Conservation (phyloP, 2,329 filamentous ascomycete species). For the Aspergillus pseudoviridinutans region DNA sequence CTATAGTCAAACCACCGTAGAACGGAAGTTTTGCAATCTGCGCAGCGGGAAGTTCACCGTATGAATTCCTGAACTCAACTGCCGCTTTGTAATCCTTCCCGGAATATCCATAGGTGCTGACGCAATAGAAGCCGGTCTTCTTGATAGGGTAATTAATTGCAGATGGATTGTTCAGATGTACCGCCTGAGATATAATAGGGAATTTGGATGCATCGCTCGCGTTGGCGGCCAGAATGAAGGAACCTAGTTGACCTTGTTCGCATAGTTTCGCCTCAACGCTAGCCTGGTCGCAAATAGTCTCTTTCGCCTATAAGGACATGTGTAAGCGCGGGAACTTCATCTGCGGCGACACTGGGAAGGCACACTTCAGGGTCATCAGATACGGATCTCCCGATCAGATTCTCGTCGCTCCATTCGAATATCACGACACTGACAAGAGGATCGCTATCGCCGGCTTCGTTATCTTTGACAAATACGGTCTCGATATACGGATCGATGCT, state of each 20-base stretch:
- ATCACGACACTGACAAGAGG: constrained; percentile 79
- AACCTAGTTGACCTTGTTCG: constrained; percentile 70
- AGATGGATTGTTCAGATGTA: constrained; percentile 71
- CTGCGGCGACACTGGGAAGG: constrained; percentile 7
- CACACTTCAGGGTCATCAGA: constrained; percentile 54
- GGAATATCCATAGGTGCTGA: constrained; percentile 70
- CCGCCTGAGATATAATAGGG: constrained; percentile 71
- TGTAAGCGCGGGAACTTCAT: constrained; percentile 21
- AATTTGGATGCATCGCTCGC: constrained; percentile 67
- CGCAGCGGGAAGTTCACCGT: constrained; percentile 88
- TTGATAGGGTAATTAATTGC: constrained; percentile 77
- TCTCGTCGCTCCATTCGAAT: constrained; percentile 89
- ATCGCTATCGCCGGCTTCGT: constrained; percentile 59
- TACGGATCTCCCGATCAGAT: constrained; percentile 67
- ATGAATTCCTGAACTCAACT: constrained; percentile 91
- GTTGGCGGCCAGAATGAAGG: constrained; percentile 78
- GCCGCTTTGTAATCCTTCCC: constrained; percentile 69
- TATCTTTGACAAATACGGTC: constrained; percentile 68
- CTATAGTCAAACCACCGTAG: constrained; percentile 88
- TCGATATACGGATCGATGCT: constrained; percentile 84
- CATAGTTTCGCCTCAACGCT: constrained; percentile 68
- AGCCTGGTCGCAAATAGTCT: constrained; percentile 72
- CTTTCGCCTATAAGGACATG: constrained; percentile 45
- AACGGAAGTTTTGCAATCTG: constrained; percentile 97
- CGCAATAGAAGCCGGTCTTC: constrained; percentile 94